Evolutionary conservation across 805 yeast species (phyloP).

Genomic region (Brettanomyces custersianus): DNA sequence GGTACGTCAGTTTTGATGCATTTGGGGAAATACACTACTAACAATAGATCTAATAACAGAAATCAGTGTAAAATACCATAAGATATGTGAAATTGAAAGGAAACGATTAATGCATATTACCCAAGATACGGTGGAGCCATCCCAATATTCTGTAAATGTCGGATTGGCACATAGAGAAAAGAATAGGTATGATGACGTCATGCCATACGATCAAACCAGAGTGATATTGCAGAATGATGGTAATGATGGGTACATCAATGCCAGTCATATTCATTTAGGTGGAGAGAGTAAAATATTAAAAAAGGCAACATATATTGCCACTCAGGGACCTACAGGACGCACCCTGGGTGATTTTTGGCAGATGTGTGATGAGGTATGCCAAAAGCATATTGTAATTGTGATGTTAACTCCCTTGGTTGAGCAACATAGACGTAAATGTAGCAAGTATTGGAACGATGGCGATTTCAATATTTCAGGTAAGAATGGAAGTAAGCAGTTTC

Average conservation of each 20-base stretch:
- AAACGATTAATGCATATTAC: no score
- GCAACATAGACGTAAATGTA: slow-evolving; percentile 30
- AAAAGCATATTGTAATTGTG: slow-evolving; percentile 37
- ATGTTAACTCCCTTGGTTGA: slow-evolving; percentile 67
- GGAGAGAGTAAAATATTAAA: slow-evolving; percentile 6
- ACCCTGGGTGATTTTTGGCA: slow-evolving; percentile 81
- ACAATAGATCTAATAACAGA: no score
- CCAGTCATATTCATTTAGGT: slow-evolving; percentile 21
- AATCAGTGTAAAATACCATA: no score
- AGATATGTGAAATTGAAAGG: no score
- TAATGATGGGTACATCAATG: slow-evolving; percentile 33
- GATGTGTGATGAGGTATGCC: slow-evolving; percentile 21
- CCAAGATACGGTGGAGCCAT: no score
- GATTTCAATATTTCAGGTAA: slow-evolving; percentile 2
- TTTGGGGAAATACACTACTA: no score
- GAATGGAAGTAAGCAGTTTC: slow-evolving; percentile 1
- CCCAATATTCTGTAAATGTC: background rate
- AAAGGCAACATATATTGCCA: slow-evolving; percentile 49
- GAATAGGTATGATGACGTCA: slow-evolving; percentile 54
- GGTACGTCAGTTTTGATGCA: no score
- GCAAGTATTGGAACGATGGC: slow-evolving; percentile 6
- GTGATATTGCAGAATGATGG: slow-evolving; percentile 38
- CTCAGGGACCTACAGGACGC: slow-evolving; percentile 76
- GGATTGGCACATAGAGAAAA: slow-evolving; percentile 1
- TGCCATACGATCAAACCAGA: slow-evolving; percentile 45